Evolutionary conservation across 2,329 filamentous ascomycete species (phyloP).

Genomic region (Rosellinia necatrix): DNA sequence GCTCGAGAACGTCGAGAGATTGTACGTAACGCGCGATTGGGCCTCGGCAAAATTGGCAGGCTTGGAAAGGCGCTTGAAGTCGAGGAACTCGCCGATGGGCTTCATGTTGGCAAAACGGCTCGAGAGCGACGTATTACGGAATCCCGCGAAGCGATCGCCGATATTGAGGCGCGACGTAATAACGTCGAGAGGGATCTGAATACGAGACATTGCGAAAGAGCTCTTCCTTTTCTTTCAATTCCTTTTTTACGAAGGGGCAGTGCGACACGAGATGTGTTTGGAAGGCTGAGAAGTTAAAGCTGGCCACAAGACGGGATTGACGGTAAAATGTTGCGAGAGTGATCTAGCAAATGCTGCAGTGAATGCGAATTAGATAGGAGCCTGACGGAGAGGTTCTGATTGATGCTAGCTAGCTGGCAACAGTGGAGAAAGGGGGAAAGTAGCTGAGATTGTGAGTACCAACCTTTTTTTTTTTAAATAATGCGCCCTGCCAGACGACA

Average conservation of each 20-base stretch:
- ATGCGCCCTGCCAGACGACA: slow-evolving; percentile 4
- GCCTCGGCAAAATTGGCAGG: slow-evolving; percentile 88
- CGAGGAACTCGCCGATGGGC: slow-evolving; percentile 90
- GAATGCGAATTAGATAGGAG: too few relatives aligned
- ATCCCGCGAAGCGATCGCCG: slow-evolving; percentile 79
- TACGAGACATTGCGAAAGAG: slow-evolving; percentile 74
- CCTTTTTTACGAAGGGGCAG: not conserved
- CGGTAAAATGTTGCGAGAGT: not conserved
- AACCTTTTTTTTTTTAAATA: slow-evolving; percentile 1
- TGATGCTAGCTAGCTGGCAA: not conserved
- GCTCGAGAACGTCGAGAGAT: slow-evolving; percentile 94
- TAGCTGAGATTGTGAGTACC: slow-evolving; percentile 5
- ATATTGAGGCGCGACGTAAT: slow-evolving; percentile 91
- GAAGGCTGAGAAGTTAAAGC: too few relatives aligned
- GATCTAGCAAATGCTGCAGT: not conserved
- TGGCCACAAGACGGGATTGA: too few relatives aligned
- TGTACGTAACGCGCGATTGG: slow-evolving; percentile 95
- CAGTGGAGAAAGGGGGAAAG: slow-evolving; percentile 22
- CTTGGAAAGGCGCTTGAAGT: slow-evolving; percentile 94
- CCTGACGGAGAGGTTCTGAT: not conserved
- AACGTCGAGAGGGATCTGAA: slow-evolving; percentile 90
- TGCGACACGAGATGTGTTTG: not conserved
- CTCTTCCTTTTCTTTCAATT: too few relatives aligned
- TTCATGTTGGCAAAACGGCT: slow-evolving; percentile 90
- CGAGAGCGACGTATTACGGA: slow-evolving; percentile 78